These are phyloP conservation scores for Sarocladium kiliense DNA, from an alignment of 2,329 filamentous ascomycete genomes.

Conservation along the genomic window DNA sequence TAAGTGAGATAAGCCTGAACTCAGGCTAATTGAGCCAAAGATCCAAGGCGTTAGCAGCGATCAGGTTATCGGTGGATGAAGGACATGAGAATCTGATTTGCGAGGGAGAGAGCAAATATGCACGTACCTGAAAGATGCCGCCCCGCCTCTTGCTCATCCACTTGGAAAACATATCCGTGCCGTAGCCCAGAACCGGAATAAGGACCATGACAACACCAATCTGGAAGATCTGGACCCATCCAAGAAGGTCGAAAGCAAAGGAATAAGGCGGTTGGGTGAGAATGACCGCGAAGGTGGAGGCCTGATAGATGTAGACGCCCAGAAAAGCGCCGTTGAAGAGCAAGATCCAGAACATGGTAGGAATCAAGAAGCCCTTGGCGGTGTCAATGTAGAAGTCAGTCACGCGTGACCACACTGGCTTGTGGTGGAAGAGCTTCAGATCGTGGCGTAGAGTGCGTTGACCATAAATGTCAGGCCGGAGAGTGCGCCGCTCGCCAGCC, in stretches of 20 bases:
- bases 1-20: neutral
- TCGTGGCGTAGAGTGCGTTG: conserved; percentile 17
- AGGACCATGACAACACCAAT: conserved; percentile 15
- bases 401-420: conserved; percentile 13
- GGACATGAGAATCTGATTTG: no score
- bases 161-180: conserved; percentile 14
- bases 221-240: conserved; percentile 16
- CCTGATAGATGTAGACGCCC: conserved; percentile 19
- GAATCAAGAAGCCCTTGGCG: conserved; percentile 13
- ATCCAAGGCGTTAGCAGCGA: no score
- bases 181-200: conserved; percentile 17
- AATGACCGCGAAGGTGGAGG: conserved; percentile 17
- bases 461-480: conserved; percentile 9
- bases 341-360: conserved; percentile 17
- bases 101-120: no score
- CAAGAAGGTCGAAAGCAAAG: conserved; percentile 13
- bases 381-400: conserved; percentile 16
- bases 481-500: neutral
- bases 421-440: conserved; percentile 16
- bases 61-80: no score
- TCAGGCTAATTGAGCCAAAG: neutral
- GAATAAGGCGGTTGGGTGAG: conserved; percentile 15
- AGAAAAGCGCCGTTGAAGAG: conserved; percentile 19
- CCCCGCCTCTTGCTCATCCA: neutral
- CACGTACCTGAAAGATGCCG: neutral